These are phyloP conservation scores for Paramecium caudatum DNA, from an alignment of 73 alveolate species.

Conservation along the genomic window DNA sequence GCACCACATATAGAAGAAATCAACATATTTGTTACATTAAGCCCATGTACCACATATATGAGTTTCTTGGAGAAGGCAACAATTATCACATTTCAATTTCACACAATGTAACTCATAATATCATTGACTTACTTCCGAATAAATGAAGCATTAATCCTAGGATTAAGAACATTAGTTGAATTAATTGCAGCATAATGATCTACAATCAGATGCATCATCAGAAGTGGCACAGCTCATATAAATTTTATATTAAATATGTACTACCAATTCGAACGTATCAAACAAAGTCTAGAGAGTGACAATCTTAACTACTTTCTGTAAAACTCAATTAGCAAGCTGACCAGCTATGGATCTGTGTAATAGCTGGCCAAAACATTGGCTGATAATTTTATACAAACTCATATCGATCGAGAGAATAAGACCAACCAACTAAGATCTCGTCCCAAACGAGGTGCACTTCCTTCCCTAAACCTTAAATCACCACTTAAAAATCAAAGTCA, in stretches of 20 bases:
- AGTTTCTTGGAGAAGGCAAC: not conserved
- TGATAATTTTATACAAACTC: not conserved
- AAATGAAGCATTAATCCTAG: not conserved
- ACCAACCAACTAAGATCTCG: no score
- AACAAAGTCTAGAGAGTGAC: not conserved
- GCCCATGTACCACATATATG: not conserved
- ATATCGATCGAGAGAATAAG: no score
- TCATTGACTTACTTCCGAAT: not conserved
- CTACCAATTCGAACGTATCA: not conserved
- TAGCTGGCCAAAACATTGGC: not conserved
- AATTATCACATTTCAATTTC: not conserved
- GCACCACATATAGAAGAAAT: constrained; percentile 39
- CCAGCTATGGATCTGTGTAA: not conserved
- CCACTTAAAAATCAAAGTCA: no score
- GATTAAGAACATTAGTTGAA: not conserved
- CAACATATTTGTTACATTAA: constrained; percentile 22
- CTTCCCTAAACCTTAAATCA: no score
- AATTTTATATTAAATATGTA: not conserved
- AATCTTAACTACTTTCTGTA: not conserved
- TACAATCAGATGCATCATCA: constrained; percentile 1
- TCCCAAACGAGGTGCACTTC: no score
- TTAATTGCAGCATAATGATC: constrained; percentile 1
- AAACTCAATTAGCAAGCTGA: not conserved
- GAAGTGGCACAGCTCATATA: not conserved
- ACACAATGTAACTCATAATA: not conserved